These are phyloP conservation scores for Euphorbia tirucalli DNA, from an alignment of 345 rosid species.

Conservation along the genomic window DNA sequence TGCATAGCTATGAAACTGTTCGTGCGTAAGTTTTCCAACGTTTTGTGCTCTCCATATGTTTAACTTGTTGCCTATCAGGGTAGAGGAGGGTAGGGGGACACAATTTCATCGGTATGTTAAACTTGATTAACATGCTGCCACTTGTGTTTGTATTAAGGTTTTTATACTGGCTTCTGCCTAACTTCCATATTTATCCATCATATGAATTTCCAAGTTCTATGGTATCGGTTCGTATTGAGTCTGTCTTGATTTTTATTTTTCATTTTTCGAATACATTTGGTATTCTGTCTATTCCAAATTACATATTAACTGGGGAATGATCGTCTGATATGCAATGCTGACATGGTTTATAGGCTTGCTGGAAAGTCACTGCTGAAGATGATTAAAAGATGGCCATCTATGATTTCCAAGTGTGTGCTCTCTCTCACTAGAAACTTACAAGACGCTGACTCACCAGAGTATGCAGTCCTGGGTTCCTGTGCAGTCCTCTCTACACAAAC, in stretches of 20 bases:
- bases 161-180: not conserved
- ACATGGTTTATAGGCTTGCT: conserved; percentile 71
- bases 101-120: not conserved
- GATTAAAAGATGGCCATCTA: conserved; percentile 91
- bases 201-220: not conserved
- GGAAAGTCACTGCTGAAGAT: conserved; percentile 86
- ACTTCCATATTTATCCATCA: not conserved
- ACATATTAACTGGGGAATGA: not conserved
- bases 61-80: not conserved
- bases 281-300: not conserved
- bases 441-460: conserved; percentile 62
- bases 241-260: not conserved
- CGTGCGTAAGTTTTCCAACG: conserved; percentile 64
- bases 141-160: not conserved
- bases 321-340: conserved; percentile 19
- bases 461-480: conserved; percentile 90
- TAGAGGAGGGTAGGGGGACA: not conserved
- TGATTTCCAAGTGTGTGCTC: conserved; percentile 81
- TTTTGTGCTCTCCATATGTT: conserved; percentile 13
- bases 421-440: conserved; percentile 64
- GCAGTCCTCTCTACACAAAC: conserved; percentile 86
- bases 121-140: not conserved
- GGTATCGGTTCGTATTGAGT: not conserved
- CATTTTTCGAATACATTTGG: not conserved
- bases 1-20: conserved; percentile 96